Base-by-base conservation (phyloP, 306 rosid species). In the Trichosanthes truncata region DNA sequence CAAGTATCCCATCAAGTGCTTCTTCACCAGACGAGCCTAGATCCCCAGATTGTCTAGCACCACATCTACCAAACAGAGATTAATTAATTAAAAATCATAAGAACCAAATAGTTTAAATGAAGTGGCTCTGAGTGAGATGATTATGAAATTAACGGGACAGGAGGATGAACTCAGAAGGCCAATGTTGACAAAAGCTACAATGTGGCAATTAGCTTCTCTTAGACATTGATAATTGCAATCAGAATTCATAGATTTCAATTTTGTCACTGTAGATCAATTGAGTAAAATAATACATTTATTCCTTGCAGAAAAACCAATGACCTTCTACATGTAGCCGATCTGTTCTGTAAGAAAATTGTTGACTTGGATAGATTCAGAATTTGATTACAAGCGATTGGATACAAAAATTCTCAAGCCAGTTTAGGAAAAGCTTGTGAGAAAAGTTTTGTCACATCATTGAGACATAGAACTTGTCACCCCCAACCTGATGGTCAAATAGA, bases 1-100 rank as follows among this genome's bases (percentile, higher is more conserved):
- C 99, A 86, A 95, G 99, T 80, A 95, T 93, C 74, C 99, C 99
- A 86, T 95, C 99, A 79, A 95, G 97, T 78, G 99, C 97, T 80
- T 87, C 96, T 83, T 95, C 96, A 3, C 84, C 87, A 35, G 96
- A 75, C 40, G 91, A 90, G 77, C 84, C 86, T 78, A 89, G 84
- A 86, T 90, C 93, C 78, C 95, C 98, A 81, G 96, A 91, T 84
- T 95, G 97, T 73, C 91, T 91, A 62, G 97, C 99, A 65, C 99
- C 99, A 83, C 99, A 95, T 78, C 99, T 95, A 77, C 57, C 79
- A 41, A 80, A 84, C 78, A 87, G 85, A 18, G 29, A 29, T 14
- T 52, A 68, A 69, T 36, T 56, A 68, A n/a, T 17, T 11, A n/a
- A n/a, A 0, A 33, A 29, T 29, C 9, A 72, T 46, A 13, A 2